Evolutionary conservation across 1,284 basidiomycete species (phyloP), one percentile per base, ranked within the genome.

Genomic region (Flammula alnicola): DNA sequence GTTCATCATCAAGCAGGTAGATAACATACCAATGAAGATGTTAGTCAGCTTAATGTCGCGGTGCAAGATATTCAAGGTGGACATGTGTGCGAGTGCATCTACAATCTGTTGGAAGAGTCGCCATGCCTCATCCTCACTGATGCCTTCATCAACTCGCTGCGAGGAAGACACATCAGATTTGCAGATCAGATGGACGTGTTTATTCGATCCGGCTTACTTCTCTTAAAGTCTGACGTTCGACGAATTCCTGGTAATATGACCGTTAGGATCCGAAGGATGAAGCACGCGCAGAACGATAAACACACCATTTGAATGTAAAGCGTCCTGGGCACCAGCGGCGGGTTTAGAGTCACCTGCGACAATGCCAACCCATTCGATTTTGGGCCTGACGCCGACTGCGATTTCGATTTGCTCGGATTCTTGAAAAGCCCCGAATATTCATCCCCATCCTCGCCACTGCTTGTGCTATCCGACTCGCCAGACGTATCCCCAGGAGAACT

Each of bases 61-160:
- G 71, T 98, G 95, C 22, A 98, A 67, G 58, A 98, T 95, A 20
- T 91, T 91, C 39, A 93, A 76, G 22, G 84, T 86, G 11, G 90
- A 86, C 82, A 98, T 95, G 60, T 98, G 93, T 0, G 91, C 88
- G 3, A 98, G 76, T 0, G 95, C 95, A 56, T 97, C 93, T n/a
- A 98, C 70, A 44, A 96, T 87, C 69, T 98, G 94, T 41, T 91
- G 85, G 62, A 98, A 92, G 14, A 98, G 73, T 22, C 90, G 74
- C 95, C 95, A 98, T 0, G 86, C 85, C 55, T 96, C 92, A 37
- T 92, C 84, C 67, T 93, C 91, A 0, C 79, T 76, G 3, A 96
- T 71, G 0, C 89, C 90, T 57, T 92, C 88, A 12, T 86, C 84
- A 37, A 96, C 85, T 23, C 88, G 78, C 84, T 94, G 49, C 37